Percentiles rank a stretch among this genome's conserved stretches.
These are phyloP conservation scores for Penicillium sp. DNA, from an alignment of 2,329 filamentous ascomycete species.

Conservation along the genomic window DNA sequence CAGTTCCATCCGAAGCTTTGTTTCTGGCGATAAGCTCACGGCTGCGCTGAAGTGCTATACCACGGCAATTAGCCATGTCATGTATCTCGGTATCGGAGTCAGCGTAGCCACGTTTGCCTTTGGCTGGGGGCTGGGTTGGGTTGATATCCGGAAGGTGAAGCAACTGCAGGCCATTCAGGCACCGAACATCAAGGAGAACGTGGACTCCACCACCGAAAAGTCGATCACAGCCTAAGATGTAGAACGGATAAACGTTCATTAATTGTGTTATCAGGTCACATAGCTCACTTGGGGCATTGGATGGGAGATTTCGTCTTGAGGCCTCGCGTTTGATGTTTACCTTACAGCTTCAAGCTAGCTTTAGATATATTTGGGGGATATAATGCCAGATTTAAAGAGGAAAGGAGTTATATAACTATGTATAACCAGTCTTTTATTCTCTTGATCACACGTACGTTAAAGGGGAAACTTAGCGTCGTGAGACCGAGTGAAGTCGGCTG, in stretches of 20 bases:
- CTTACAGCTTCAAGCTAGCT: too few relatives aligned
- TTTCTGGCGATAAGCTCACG: not conserved
- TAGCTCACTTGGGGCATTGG: not conserved
- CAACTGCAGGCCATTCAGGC: not conserved
- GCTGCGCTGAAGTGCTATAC: not conserved
- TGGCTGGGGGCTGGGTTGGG: not conserved
- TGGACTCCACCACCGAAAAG: not conserved
- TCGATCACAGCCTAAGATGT: not conserved
- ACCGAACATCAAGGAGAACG: not conserved
- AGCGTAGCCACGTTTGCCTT: not conserved
- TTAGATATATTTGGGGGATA: too few relatives aligned
- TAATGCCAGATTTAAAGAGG: too few relatives aligned
- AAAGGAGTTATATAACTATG: too few relatives aligned
- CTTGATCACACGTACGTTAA: too few relatives aligned
- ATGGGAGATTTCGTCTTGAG: too few relatives aligned
- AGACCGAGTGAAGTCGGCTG: too few relatives aligned
- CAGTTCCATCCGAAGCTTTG: not conserved
- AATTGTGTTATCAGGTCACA: not conserved
- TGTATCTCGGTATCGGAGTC: not conserved
- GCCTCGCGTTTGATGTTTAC: too few relatives aligned
- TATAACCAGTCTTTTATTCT: too few relatives aligned
- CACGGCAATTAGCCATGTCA: not conserved
- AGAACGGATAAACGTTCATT: not conserved
- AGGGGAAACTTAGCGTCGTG: too few relatives aligned
- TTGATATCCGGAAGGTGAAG: constrained; percentile 4